Evolutionary conservation across 768 basidiomycete species (phyloP), one percentile per base, ranked within the genome.

Genomic region (Leucocoprinus birnbaumii): DNA sequence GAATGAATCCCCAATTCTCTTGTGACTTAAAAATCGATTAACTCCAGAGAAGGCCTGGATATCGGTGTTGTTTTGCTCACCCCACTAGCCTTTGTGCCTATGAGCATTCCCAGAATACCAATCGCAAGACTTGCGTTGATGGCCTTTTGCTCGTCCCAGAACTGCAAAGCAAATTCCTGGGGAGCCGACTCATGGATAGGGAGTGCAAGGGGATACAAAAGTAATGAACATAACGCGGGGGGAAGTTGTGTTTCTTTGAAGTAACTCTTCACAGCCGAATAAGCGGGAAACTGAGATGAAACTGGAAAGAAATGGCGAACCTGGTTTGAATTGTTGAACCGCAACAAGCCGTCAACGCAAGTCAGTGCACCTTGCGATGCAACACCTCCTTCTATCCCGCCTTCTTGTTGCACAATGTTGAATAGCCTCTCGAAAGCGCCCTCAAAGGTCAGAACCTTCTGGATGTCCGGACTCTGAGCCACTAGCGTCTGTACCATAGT

Each of bases 371-470:
- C 87, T 60, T 90, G 86, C 0, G 91, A 84, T 41, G 91, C 87
- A 52, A 88, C 78, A 9, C 94, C 94, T 14, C 95, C 94, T 61
- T 98, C 95, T 21, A 94, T 77, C 0, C 97, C 97, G 19, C 94
- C 92, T 68, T 98, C 96, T 58, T 83, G 80, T 8, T 82, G 79
- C 58, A 98, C 82, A 46, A 91, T 94, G 53, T 86, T 86, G 72
- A 98, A 94, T 26, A 99, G 79, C 66, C 89, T 92, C 74, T 99
- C 97, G 63, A 99, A 98, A 1, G 91, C 91, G 18, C 97, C 94
- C 62, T 94, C 94, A 62, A 99, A 99, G 0, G 95, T 94, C 43
- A 98, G 83, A 26, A 98, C 85, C 71, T 98, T 98, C 65, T 98
- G 96, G 34, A 99, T 91, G 67, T 98, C 93, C 27, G 90, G 83